These are phyloP conservation scores for Cercophora samala DNA, from an alignment of 495 filamentous ascomycete species.

Conservation along the genomic window DNA sequence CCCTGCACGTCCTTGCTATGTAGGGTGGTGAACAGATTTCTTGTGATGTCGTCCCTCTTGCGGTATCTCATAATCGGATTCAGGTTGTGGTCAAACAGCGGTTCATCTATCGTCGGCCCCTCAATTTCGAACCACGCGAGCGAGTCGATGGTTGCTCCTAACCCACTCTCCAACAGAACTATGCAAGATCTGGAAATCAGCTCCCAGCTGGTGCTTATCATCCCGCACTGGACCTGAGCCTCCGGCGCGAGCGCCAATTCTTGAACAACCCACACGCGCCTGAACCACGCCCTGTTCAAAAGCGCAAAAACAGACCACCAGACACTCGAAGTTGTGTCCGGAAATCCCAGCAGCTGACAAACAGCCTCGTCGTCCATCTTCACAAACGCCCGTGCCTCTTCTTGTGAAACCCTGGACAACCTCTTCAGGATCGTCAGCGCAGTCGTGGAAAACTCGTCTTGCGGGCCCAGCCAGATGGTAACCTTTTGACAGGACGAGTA, in stretches of 20 bases:
- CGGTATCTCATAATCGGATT: constrained; percentile 12
- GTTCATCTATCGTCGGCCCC: constrained; percentile 20
- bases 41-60: not conserved
- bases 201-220: constrained; percentile 8
- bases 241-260: constrained; percentile 9
- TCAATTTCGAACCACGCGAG: constrained; percentile 20
- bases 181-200: constrained; percentile 18
- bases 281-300: constrained; percentile 10
- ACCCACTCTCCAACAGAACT: constrained; percentile 18
- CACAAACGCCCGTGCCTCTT: not conserved
- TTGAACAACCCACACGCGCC: constrained; percentile 12
- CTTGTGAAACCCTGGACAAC: not conserved
- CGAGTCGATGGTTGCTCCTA: constrained; percentile 18
- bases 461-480: constrained; percentile 13
- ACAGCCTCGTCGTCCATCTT: not conserved
- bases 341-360: constrained; percentile 1
- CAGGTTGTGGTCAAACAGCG: constrained; percentile 20
- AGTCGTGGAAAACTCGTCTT: constrained; percentile 11
- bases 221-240: constrained; percentile 8
- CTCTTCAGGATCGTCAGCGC: constrained; percentile 1
- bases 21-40: not conserved
- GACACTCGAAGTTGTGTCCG: not conserved
- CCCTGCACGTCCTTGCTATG: not conserved
- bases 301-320: constrained; percentile 15
- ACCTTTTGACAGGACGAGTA: constrained; percentile 7